Evolutionary conservation across 345 rosid species (phyloP), one percentile per base, ranked within the genome.

Genomic region (Cardamine resedifolia): DNA sequence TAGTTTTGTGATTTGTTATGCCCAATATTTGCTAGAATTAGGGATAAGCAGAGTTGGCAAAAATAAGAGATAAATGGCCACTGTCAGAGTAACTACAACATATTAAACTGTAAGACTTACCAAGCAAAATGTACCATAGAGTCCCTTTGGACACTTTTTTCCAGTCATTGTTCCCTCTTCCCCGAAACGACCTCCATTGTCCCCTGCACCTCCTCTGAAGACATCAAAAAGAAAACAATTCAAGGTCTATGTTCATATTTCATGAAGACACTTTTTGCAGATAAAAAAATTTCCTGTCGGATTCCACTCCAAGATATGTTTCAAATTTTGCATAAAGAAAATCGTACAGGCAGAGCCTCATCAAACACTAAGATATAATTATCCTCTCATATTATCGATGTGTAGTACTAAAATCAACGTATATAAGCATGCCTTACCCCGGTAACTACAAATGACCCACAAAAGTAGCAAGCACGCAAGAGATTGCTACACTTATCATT

Each of bases 191-290:
- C 96, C 96, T 75, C 92, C 97, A 77, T 82, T 78, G 63, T 81
- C 75, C 24, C 96, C 98, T 75, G 89, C 84, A 77, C 98, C 97
- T 75, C 98, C 97, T 57, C 98, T 94, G 94, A 49, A 73, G 72
- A 81, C 52, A 83, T 58, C 61, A 79, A 31, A 68, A 68, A 63
- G 53, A 50, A 85, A 68, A 62, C 49, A 64, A 49, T 41, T 59
- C 27, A 74, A 59, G 36, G 52, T 59, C 49, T 41, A 73, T 15
- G 19, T 38, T 49, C 4, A 27, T n/a, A 43, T 34, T 64, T 64
- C 44, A 64, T 55, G 57, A 64, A 55, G 15, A 14, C 14, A 14
- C 10, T 1, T 60, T 62, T 68, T 53, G 31, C 33, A 74, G 65
- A 36, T 58, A 23, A 14, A 52, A 1, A 14, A 20, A 3, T 3